These are phyloP conservation scores for Chlamydomonas incerta DNA, from an alignment of 139 green algal species.

Conservation along the genomic window DNA sequence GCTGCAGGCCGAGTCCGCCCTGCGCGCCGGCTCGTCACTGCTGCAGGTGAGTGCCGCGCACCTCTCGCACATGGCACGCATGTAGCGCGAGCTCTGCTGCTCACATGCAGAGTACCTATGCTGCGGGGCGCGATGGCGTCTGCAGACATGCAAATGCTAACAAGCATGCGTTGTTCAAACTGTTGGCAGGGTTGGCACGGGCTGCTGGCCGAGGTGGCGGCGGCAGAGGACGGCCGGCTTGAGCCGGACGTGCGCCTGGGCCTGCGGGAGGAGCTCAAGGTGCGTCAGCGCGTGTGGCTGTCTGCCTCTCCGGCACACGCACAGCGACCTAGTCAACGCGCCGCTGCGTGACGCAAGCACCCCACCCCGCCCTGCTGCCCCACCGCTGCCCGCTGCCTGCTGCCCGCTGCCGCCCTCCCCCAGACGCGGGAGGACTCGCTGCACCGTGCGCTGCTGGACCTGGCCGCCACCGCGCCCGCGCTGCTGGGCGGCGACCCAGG, in stretches of 20 bases:
- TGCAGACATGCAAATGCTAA: too few relatives aligned
- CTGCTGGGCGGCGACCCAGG: slow-evolving; percentile 44
- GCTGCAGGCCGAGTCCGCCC: slow-evolving; percentile 21
- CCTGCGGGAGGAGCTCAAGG: slow-evolving; percentile 48
- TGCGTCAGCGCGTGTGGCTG: background rate
- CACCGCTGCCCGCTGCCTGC: too few relatives aligned
- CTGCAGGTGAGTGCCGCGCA: slow-evolving; percentile 28
- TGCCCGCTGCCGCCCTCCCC: too few relatives aligned
- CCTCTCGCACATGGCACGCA: too few relatives aligned
- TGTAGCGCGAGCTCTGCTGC: too few relatives aligned
- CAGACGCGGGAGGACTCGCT: slow-evolving; percentile 29
- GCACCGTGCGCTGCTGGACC: slow-evolving; percentile 23
- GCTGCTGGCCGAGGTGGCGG: slow-evolving; percentile 4
- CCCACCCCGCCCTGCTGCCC: too few relatives aligned
- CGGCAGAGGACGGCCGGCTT: slow-evolving; percentile 34
- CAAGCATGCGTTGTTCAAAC: background rate
- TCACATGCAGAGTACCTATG: too few relatives aligned
- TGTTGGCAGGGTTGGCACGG: slow-evolving; percentile 23
- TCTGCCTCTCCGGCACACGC: too few relatives aligned
- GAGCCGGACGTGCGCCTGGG: slow-evolving; percentile 43
- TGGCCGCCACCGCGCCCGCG: slow-evolving; percentile 20
- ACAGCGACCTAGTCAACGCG: too few relatives aligned
- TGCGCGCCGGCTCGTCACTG: slow-evolving; percentile 3
- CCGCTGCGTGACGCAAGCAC: too few relatives aligned
- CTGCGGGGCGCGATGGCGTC: too few relatives aligned